Evolutionary conservation across 768 basidiomycete genomes (phyloP).

Genomic region (Mycena amicta): DNA sequence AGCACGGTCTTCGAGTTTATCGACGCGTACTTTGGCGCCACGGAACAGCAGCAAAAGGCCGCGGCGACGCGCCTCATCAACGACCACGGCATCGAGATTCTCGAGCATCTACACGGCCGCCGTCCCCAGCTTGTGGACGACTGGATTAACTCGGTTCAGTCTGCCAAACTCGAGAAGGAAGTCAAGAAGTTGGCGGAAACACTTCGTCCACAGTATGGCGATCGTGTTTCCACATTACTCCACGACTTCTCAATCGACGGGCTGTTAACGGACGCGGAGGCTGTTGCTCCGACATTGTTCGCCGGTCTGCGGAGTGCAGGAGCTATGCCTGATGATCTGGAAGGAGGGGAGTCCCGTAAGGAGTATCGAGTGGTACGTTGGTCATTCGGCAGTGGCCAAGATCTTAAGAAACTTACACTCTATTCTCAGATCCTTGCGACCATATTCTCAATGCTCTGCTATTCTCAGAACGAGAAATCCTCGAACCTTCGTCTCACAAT

Average conservation of each 20-base stretch:
- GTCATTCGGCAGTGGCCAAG: too few species aligned
- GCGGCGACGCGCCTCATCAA: constrained; percentile 1
- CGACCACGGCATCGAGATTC: not conserved
- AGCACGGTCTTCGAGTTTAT: constrained; percentile 3
- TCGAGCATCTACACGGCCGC: constrained; percentile 3
- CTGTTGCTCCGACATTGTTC: constrained; percentile 6
- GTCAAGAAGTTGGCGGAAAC: not conserved
- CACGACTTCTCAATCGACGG: constrained; percentile 4
- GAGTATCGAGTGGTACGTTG: not conserved
- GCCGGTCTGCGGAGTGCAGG: not conserved
- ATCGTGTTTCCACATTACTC: not conserved
- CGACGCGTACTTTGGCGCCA: constrained; percentile 4
- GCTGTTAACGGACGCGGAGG: constrained; percentile 3
- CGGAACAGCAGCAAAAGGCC: not conserved
- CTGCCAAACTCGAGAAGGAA: not conserved
- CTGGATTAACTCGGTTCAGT: constrained; percentile 1
- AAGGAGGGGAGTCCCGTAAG: not conserved
- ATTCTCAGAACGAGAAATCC: constrained; percentile 24
- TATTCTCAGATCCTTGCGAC: constrained; percentile 9
- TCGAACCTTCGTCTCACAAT: constrained; percentile 25
- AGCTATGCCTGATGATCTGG: not conserved
- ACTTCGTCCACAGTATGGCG: not conserved
- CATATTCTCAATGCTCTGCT: constrained; percentile 23
- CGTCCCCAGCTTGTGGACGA: constrained; percentile 1
- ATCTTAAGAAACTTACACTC: not conserved